These are phyloP conservation scores for Mycena chlorophos DNA, from an alignment of 768 basidiomycete species.

Conservation along the genomic window DNA sequence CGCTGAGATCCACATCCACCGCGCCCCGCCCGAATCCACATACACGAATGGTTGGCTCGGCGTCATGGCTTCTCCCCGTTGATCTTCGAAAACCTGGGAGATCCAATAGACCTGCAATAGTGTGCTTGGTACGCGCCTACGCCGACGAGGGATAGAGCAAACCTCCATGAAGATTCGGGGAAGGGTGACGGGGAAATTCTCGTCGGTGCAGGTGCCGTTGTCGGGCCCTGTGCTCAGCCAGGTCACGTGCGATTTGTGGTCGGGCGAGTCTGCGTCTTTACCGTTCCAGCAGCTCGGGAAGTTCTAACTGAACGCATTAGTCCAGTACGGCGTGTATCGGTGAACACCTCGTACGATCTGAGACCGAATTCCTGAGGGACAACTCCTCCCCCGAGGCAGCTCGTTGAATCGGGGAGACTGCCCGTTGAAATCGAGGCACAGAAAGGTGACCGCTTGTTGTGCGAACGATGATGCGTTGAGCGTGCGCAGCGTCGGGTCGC, in stretches of 20 bases:
- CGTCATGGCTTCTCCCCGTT: constrained; percentile 26
- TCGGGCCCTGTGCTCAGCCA: constrained; percentile 43
- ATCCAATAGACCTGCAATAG: constrained; percentile 28
- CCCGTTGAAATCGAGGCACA: constrained; percentile 2
- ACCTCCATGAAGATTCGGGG: constrained; percentile 47
- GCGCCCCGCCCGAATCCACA: no score
- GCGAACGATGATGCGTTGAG: constrained; percentile 15
- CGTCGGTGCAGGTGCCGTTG: constrained; percentile 39
- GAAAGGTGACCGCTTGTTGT: constrained; percentile 6
- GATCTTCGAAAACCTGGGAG: constrained; percentile 24
- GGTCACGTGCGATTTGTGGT: constrained; percentile 42
- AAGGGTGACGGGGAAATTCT: constrained; percentile 37
- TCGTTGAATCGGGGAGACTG: background rate
- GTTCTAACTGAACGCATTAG: constrained; percentile 4
- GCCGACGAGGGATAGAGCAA: background rate
- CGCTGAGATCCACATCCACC: no score
- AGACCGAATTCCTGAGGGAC: constrained; percentile 1
- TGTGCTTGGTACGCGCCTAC: background rate
- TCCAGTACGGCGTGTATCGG: background rate
- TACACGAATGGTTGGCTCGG: constrained; percentile 35
- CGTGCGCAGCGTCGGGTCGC: constrained; percentile 18
- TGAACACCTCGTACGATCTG: background rate
- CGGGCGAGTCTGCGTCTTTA: constrained; percentile 36
- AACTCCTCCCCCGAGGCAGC: background rate
- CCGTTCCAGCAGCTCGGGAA: constrained; percentile 22